Percentiles rank a stretch among this genome's conserved stretches.
phyloP scores from a whole-genome alignment of 768 basidiomycete species.

The Hygrocybe punicea region DNA sequence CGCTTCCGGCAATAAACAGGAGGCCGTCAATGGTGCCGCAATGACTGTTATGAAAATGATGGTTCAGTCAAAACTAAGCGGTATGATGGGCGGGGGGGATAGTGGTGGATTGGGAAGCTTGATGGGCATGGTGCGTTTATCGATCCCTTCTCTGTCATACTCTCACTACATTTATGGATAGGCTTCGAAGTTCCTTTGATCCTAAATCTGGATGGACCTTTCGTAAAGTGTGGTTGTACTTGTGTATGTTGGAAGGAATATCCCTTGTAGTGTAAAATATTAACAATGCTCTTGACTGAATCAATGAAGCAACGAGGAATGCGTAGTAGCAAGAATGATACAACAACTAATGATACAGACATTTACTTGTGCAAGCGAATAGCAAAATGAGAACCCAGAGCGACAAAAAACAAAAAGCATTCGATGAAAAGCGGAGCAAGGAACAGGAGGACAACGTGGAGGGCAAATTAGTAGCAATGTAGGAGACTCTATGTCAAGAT shows the following conservation, averaged over 20 bases:
- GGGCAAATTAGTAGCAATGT: neutral
- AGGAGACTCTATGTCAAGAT: constrained; percentile 11
- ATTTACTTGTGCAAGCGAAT: neutral
- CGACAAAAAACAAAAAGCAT: neutral
- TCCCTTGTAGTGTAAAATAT: neutral
- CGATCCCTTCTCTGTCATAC: neutral
- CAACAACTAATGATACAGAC: neutral
- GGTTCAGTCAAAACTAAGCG: constrained; percentile 62
- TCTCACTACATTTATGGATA: constrained; percentile 5
- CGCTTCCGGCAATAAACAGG: constrained; percentile 71
- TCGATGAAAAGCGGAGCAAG: neutral
- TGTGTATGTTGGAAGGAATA: neutral
- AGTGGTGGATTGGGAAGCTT: constrained; percentile 63
- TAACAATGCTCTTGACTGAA: too few species aligned
- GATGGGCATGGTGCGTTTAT: constrained; percentile 54
- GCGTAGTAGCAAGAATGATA: neutral
- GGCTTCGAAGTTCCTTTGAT: constrained; percentile 29
- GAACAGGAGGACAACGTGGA: constrained; percentile 1
- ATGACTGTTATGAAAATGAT: constrained; percentile 84
- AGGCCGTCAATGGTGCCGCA: constrained; percentile 79
- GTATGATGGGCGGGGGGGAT: constrained; percentile 45
- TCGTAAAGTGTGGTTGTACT: neutral
- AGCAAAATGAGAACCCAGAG: neutral
- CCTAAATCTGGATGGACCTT: neutral
- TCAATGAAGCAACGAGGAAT: too few species aligned